Evolutionary conservation across 768 basidiomycete species (phyloP), one percentile per base, ranked within the genome.

Genomic region (Chalciporus pseudorubinellus): DNA sequence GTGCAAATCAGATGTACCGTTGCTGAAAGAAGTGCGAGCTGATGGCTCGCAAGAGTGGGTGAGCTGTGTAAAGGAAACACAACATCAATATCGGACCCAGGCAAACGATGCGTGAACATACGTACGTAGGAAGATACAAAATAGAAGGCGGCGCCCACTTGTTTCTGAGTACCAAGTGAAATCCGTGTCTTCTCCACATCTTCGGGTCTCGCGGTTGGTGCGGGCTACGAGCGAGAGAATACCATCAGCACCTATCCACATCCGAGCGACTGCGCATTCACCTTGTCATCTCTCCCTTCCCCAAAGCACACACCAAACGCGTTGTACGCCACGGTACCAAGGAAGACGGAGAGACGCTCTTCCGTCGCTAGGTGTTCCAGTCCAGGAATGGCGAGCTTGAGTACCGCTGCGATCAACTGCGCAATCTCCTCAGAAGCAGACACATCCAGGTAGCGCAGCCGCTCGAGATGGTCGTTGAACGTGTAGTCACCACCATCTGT

Each of bases 271-370:
- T 43, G 20, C 21, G 39, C 46, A 60, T 72, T 51, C 41, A 90
- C 90, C 78, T 80, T 88, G 61, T 89, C 81, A 53, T 82, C 78
- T 24, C 90, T 75, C 18, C 89, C 89, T 26, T 75, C 79, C 47
- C 72, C 76, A 57, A 75, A 85, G 65, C 74, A 82, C 44, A 93
- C 81, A 50, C 91, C 91, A 60, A 82, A 87, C 3, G 82, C 76
- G 58, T 92, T 92, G 68, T 90, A 92, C 3, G 74, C 69, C 74
- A 92, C 83, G 66, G 83, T 89, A 16, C 87, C 87, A 36, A 80
- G 65, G 43, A 87, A 75, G 16, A 74, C 74, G 10, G 78, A 72
- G 55, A 88, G 79, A 20, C 81, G 74, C 34, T 88, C 84, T 22
- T 82, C 79, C 4, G 80, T 79, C 22, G 89, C 71, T 50, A 88